A percentile compares a stretch with the other conserved stretches of the same genome.
Conservation (phyloP, 331 rosid genomes). For the Ulmus americana region DNA sequence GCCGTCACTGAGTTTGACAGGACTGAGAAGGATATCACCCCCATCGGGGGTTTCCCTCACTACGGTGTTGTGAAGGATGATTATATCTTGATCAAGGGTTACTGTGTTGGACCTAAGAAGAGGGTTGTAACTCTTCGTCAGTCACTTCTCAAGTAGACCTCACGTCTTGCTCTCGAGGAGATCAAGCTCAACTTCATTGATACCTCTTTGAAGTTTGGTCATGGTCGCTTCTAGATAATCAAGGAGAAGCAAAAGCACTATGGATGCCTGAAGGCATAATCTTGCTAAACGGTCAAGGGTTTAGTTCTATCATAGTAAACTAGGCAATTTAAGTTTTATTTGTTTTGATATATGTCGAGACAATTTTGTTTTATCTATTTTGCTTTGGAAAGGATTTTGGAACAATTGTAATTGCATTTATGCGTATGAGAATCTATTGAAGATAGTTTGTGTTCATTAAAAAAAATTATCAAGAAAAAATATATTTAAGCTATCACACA, state of each 20-base stretch:
- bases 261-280: conserved; percentile 10
- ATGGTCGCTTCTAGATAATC: conserved; percentile 8
- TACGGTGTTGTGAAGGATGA: conserved; percentile 17
- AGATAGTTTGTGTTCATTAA: no score
- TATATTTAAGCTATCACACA: no score
- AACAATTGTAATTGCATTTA: not conserved
- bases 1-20: conserved; percentile 15
- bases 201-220: conserved; percentile 3
- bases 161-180: conserved; percentile 4
- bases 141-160: conserved; percentile 11
- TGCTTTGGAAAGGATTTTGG: not conserved
- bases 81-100: conserved; percentile 11
- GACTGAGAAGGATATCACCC: conserved; percentile 18
- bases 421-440: not conserved
- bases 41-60: conserved; percentile 15
- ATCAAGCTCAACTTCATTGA: conserved; percentile 18
- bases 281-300: not conserved
- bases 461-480: no score
- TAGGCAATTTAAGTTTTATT: conserved; percentile 1
- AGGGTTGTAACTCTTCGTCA: conserved; percentile 14
- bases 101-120: conserved; percentile 17
- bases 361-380: conserved; percentile 2
- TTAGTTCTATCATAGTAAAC: not conserved
- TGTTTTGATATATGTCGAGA: not conserved
- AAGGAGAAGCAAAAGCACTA: conserved; percentile 12